phyloP scores from a whole-genome alignment of 768 basidiomycete species.

The Pholiota molesta region DNA sequence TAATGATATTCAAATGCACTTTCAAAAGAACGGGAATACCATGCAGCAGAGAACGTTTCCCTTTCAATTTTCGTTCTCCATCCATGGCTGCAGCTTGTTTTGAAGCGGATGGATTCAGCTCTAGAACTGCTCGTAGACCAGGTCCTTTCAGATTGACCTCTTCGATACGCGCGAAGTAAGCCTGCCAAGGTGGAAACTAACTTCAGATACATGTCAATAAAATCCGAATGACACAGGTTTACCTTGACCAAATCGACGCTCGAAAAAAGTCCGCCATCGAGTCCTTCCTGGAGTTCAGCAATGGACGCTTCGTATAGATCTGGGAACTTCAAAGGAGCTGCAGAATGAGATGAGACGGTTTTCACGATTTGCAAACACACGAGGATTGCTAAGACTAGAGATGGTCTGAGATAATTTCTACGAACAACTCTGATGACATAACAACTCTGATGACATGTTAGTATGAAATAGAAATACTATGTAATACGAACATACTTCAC shows the following conservation, averaged over 20 bases:
- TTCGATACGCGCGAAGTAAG: conserved; percentile 67
- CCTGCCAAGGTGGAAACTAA: conserved; percentile 34
- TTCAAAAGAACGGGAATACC: conserved; percentile 58
- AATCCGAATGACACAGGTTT: neutral
- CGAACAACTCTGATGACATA: too few relatives aligned
- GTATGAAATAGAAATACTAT: too few relatives aligned
- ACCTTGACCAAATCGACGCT: conserved; percentile 68
- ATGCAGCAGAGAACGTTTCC: conserved; percentile 51
- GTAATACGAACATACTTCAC: too few relatives aligned
- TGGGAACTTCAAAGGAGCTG: conserved; percentile 33
- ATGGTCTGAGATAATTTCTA: too few relatives aligned
- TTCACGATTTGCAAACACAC: neutral
- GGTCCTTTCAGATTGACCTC: conserved; percentile 67
- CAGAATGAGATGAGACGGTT: neutral
- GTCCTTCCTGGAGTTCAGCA: conserved; percentile 52
- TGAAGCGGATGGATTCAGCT: conserved; percentile 56
- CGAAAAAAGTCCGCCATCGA: conserved; percentile 51
- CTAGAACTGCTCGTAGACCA: conserved; percentile 58
- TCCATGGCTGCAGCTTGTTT: conserved; percentile 53
- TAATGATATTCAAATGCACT: conserved; percentile 25
- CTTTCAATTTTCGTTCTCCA: conserved; percentile 38
- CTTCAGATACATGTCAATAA: neutral
- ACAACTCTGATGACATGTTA: too few relatives aligned
- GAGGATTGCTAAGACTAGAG: conserved; percentile 87
- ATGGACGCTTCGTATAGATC: conserved; percentile 67